Percentiles rank a stretch among this genome's conserved stretches.
phyloP scores from a whole-genome alignment of 176 grass and related monocot species.

The Cocos nucifera region DNA sequence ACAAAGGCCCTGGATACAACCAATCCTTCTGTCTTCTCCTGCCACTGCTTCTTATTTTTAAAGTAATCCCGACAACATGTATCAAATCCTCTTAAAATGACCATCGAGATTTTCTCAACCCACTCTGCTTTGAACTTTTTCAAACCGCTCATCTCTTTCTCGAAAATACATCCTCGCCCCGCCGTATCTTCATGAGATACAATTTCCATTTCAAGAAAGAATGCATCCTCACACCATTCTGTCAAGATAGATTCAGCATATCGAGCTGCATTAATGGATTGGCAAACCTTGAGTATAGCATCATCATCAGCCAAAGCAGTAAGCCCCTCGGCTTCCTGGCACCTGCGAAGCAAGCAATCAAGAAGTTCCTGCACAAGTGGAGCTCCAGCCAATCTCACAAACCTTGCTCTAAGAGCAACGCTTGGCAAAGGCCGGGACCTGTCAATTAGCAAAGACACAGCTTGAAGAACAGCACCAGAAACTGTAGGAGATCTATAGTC shows the following conservation, averaged over 20 bases:
- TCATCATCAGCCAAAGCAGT: constrained; percentile 87
- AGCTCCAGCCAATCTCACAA: constrained; percentile 46
- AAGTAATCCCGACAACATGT: constrained; percentile 53
- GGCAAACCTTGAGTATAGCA: constrained; percentile 59
- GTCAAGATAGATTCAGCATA: constrained; percentile 47
- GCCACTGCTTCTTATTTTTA: constrained; percentile 82
- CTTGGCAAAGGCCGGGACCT: constrained; percentile 59
- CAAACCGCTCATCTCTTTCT: constrained; percentile 44
- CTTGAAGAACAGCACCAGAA: constrained; percentile 31
- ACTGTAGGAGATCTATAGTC: constrained; percentile 63
- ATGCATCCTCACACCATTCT: constrained; percentile 82
- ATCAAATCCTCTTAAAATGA: constrained; percentile 86
- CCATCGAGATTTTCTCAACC: constrained; percentile 63
- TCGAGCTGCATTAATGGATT: constrained; percentile 61
- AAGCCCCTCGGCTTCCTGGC: constrained; percentile 93
- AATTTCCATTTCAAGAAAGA: constrained; percentile 93
- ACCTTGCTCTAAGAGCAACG: constrained; percentile 57
- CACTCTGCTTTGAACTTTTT: constrained; percentile 68
- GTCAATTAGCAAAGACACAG: constrained; percentile 67
- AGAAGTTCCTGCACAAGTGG: constrained; percentile 53
- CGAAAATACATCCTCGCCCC: constrained; percentile 39
- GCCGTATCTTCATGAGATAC: constrained; percentile 7
- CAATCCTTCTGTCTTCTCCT: constrained; percentile 47
- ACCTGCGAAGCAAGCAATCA: constrained; percentile 61
- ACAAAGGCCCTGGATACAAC: constrained; percentile 47